Conservation (phyloP, 2,329 filamentous ascomycete species). For the Colletotrichum sp. region DNA sequence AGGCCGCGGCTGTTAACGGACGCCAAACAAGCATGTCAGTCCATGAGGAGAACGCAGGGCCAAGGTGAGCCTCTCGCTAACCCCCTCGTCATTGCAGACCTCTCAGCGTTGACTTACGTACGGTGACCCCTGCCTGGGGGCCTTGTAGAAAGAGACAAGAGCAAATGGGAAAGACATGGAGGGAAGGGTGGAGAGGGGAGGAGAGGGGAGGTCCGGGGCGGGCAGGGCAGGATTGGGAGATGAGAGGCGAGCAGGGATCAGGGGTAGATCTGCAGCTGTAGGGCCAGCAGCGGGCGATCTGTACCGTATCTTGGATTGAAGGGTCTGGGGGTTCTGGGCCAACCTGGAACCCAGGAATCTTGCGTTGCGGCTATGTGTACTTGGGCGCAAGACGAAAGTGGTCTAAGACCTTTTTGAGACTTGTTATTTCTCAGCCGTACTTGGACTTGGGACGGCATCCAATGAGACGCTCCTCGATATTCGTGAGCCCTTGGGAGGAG, state of each 20-base stretch:
- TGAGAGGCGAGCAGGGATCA: background rate
- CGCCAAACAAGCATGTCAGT: background rate
- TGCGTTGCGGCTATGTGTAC: background rate
- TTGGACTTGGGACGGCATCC: background rate
- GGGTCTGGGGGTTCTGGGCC: background rate
- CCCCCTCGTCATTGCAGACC: background rate
- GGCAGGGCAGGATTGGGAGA: background rate
- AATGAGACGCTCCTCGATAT: background rate
- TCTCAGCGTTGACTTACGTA: background rate
- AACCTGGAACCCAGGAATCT: background rate
- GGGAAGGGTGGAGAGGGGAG: background rate
- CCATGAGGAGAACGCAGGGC: background rate
- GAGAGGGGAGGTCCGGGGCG: background rate
- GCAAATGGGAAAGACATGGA: background rate
- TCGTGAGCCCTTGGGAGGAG: background rate
- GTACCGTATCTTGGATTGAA: background rate
- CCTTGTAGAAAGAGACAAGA: background rate
- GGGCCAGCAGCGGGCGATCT: conserved; percentile 9
- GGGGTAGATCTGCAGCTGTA: background rate
- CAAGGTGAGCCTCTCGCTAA: background rate
- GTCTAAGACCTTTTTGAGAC: background rate
- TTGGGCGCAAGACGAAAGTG: background rate
- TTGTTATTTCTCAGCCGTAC: background rate
- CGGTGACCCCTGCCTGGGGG: background rate
- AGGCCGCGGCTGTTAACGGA: background rate